A percentile compares a stretch with the other conserved stretches of the same genome.
Evolutionary conservation across 345 rosid species (phyloP).

Genomic region (Eucalyptus marginata): DNA sequence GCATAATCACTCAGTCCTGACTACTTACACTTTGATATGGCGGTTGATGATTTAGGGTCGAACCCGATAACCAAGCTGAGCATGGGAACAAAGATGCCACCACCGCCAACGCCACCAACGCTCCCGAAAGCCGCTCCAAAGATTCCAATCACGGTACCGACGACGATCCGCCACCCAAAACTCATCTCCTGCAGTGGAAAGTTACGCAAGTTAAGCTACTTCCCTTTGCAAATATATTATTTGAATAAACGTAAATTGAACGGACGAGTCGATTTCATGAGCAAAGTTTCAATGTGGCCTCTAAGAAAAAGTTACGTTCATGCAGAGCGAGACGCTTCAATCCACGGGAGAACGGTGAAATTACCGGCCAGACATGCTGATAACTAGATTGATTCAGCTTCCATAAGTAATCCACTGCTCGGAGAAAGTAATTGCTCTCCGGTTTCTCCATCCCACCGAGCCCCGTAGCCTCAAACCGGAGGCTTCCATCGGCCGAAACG

Average conservation of each 20-base stretch:
- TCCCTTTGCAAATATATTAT: background rate
- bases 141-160: slow-evolving; percentile 7
- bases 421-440: background rate
- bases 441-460: background rate
- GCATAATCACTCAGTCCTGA: background rate
- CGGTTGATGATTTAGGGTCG: slow-evolving; percentile 17
- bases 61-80: slow-evolving; percentile 13
- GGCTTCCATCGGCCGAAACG: background rate
- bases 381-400: background rate
- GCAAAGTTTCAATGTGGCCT: no score
- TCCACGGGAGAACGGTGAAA: background rate
- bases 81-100: slow-evolving; percentile 19
- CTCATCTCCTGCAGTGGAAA: background rate
- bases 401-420: background rate
- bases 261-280: no score
- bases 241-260: no score
- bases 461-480: background rate
- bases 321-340: background rate
- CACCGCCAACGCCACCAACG: slow-evolving; percentile 21
- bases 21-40: slow-evolving; percentile 11
- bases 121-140: slow-evolving; percentile 22
- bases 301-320: background rate
- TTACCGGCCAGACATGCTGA: slow-evolving; percentile 25
- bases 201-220: rapidly evolving
- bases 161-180: background rate